A percentile compares a stretch with the other conserved stretches of the same genome.
These are phyloP conservation scores for Tricholoma bakamatsutake DNA, from an alignment of 768 basidiomycete species.

Conservation along the genomic window DNA sequence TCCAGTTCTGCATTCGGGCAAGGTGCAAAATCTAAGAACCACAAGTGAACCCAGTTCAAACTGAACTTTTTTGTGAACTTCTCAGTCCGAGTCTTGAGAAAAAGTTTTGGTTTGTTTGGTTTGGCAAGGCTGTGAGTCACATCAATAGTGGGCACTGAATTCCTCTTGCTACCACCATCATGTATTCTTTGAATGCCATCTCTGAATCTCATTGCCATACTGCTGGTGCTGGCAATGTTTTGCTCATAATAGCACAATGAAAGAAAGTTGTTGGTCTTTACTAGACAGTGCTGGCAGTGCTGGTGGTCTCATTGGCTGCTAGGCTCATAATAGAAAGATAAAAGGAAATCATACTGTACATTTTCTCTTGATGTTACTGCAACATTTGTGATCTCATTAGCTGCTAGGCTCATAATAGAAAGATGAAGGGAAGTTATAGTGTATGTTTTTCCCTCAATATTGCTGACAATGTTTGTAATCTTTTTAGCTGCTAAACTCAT, in stretches of 20 bases:
- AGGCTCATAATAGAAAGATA: neutral
- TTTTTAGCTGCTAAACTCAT: neutral
- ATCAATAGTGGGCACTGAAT: neutral
- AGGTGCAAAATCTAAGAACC: neutral
- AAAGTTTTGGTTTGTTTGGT: neutral
- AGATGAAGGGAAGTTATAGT: neutral
- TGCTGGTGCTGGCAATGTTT: neutral
- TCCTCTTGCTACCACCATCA: neutral
- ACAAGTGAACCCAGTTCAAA: neutral
- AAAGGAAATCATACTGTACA: neutral
- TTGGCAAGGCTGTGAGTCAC: neutral
- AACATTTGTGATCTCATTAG: neutral
- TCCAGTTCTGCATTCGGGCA: neutral
- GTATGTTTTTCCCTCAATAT: neutral
- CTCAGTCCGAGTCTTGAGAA: neutral
- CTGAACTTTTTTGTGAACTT: neutral
- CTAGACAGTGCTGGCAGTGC: neutral
- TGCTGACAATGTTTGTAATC: neutral
- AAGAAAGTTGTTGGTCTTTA: neutral
- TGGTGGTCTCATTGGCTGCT: neutral
- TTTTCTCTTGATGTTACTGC: neutral
- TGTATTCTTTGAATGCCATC: neutral
- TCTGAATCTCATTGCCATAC: neutral
- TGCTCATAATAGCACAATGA: neutral
- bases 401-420: neutral